Percentiles rank a stretch among this genome's conserved stretches.
Evolutionary conservation across 805 yeast species (phyloP).

Genomic region (Ogataea polymorpha): DNA sequence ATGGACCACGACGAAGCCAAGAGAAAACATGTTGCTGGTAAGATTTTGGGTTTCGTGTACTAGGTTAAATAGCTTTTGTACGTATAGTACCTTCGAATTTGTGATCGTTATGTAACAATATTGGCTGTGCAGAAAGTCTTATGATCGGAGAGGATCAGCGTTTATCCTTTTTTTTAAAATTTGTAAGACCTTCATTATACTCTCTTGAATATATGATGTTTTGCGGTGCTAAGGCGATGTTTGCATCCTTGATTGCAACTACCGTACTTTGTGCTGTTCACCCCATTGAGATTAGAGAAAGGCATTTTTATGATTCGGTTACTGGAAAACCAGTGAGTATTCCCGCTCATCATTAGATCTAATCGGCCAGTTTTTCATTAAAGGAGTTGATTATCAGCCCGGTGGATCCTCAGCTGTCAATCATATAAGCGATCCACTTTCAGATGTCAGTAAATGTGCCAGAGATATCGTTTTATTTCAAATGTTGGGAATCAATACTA

Average conservation of each 20-base stretch:
- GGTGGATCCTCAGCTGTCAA: slow-evolving; percentile 84
- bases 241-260: slow-evolving; percentile 6
- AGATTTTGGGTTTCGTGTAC: slow-evolving; percentile 97
- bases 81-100: neutral
- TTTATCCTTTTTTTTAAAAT: slow-evolving; percentile 7
- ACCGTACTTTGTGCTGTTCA: slow-evolving; percentile 29
- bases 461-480: slow-evolving; percentile 82
- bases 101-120: slow-evolving; percentile 9
- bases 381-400: slow-evolving; percentile 94
- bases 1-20: slow-evolving; percentile 99
- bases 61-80: slow-evolving; percentile 32
- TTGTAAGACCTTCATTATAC: neutral
- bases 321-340: slow-evolving; percentile 65
- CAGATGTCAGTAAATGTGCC: slow-evolving; percentile 69
- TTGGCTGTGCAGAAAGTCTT: slow-evolving; percentile 1
- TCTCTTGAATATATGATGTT: slow-evolving; percentile 1
- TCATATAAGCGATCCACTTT: slow-evolving; percentile 64
- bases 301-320: slow-evolving; percentile 70
- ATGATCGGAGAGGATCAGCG: slow-evolving; percentile 6
- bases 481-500: slow-evolving; percentile 79
- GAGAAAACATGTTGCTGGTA: slow-evolving; percentile 99
- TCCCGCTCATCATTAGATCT: neutral
- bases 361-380: slow-evolving; percentile 58
- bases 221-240: slow-evolving; percentile 2
- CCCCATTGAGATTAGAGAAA: slow-evolving; percentile 68